Evolutionary conservation across 768 basidiomycete species (phyloP), one percentile per base, ranked within the genome.

Genomic region (Hericium rajendrae): DNA sequence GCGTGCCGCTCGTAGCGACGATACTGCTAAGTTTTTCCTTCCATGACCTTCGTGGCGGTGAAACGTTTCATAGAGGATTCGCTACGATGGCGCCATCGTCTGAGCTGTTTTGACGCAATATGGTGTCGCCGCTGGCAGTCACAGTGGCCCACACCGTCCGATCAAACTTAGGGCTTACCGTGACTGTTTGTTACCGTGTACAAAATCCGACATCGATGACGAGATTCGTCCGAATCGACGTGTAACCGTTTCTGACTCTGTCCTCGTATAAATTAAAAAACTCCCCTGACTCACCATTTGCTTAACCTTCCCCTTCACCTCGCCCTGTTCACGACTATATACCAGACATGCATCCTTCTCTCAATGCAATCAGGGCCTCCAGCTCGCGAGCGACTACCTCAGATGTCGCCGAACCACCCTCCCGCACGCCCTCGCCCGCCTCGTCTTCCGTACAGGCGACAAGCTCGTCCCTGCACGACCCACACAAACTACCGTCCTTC

Each of bases 401-500:
- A 13, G 46, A 53, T 3, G 48, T 48, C 11, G 48, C n/a, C 26
- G 52, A 60, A 12, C 20, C 57, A 11, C 0, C 48, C 3, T 58
- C 54, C 0, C 41, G 56, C 38, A 16, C 48, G n/a, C n/a, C 49
- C 2, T 62, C 57, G 4, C 41, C 61, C 2, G 41, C 41, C 26
- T 39, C 43, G 46, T 1, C 40, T 40, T 61, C 54, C 60, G 13
- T 32, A 18, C n/a, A 49, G 26, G 20, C 41, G 2, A 48, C 55
- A 3, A 41, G 55, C n/a, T 50, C 59, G 52, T 38, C 51, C n/a
- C 54, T 67, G 28, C 70, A 72, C 20, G 74, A 85, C 60, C 85
- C 83, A 16, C 86, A 86, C 63, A 63, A 70, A 18, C 59, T 81
- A 4, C 86, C 86, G 6, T 68, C 67, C 2, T 86, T 86, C 64